Evolutionary conservation across 2,329 filamentous ascomycete genomes (phyloP), one percentile per base, ranked within the genome.

Genomic region (Fusarium graminum): DNA sequence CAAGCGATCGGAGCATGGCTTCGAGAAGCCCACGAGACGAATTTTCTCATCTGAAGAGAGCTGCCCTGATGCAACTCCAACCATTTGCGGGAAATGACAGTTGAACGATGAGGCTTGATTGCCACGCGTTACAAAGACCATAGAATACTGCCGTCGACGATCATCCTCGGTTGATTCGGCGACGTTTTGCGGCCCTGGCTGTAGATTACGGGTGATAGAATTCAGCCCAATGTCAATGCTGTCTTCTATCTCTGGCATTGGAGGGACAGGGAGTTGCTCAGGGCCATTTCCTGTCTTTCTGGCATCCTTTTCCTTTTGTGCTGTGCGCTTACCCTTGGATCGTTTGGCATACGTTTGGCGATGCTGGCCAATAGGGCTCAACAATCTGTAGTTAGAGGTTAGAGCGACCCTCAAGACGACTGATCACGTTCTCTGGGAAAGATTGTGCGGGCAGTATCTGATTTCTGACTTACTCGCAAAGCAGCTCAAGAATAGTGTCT

Each of bases 141-240:
- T 81, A 1, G 82, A 78, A 63, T 87, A 88, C 2, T 72, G 64
- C 17, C 63, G 59, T 2, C 45, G 30, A 6, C 52, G 12, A 17
- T 55, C 40, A 17, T 17, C 29, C 30, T 43, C 34, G 11, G 19
- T 11, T 16, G 43, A 45, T 8, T 60, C 43, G 7, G 41, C 28
- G 12, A 42, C 34, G 11, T 46, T 25, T n/a, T 36, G 50, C 14
- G 81, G 77, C 28, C 78, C 70, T 19, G 76, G 73, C 61, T 89
- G 83, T 4, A 93, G 81, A 46, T 80, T 81, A 17, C 86, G 83
- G 7, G 86, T 89, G 57, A 92, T 87, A 57, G 79, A 82, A 68
- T 88, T 86, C 42, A 92, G 79, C 4, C 91, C 91, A 45, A 91
- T 78, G 46, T 91, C 85, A 38, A 93, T 74, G 63, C 84, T 83